A percentile compares a stretch with the other conserved stretches of the same genome.
phyloP scores from a whole-genome alignment of 78 protist genomes.

The Bodo saltans region DNA sequence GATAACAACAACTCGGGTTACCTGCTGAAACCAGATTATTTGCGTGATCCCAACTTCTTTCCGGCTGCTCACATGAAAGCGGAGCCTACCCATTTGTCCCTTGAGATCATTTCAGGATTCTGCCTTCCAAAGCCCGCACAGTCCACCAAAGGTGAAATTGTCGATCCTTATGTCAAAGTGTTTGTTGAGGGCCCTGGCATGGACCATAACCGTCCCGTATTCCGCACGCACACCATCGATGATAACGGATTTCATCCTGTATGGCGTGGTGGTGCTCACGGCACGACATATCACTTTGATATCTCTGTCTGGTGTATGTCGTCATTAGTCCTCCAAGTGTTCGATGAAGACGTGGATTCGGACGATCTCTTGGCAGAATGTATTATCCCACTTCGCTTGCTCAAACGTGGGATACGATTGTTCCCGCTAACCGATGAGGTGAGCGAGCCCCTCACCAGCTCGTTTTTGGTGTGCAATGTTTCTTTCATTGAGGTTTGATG shows the following conservation, averaged over 20 bases:
- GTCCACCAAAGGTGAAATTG: constrained; percentile 28
- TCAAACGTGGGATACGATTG: neutral
- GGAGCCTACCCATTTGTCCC: neutral
- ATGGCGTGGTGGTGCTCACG: neutral
- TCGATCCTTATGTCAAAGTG: constrained; percentile 43
- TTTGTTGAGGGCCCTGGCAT: neutral
- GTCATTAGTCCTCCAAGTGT: constrained; percentile 1
- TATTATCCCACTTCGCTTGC: neutral
- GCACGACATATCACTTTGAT: neutral
- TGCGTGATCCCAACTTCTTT: neutral
- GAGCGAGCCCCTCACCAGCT: neutral
- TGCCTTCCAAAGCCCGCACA: constrained; percentile 29
- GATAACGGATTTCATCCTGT: constrained; percentile 36
- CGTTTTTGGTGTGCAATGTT: too few relatives aligned
- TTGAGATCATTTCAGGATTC: constrained; percentile 1
- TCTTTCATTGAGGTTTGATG: too few relatives aligned
- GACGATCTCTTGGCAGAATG: constrained; percentile 19
- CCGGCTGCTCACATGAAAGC: neutral
- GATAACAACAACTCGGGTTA: constrained; percentile 63
- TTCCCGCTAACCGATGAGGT: neutral
- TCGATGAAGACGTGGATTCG: constrained; percentile 1
- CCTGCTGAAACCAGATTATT: constrained; percentile 51
- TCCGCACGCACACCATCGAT: neutral
- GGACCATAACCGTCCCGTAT: too few relatives aligned
- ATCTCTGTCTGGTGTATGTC: neutral